phyloP scores from a whole-genome alignment of 768 basidiomycete species.

The Rhizopogon vinicolor region DNA sequence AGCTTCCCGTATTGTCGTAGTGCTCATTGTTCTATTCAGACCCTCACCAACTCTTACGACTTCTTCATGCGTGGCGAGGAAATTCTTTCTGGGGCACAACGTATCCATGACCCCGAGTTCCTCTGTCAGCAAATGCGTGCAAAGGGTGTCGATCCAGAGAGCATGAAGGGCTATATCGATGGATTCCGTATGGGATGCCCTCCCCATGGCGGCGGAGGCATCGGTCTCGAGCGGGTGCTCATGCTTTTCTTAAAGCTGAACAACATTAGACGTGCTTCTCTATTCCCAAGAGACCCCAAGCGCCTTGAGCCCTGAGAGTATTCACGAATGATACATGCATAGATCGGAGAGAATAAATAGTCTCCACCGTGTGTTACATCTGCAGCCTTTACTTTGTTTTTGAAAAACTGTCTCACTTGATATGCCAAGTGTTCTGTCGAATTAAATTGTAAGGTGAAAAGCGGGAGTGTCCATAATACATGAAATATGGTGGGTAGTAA shows the following conservation, averaged over 20 bases:
- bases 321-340: neutral
- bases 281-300: slow-evolving; percentile 98
- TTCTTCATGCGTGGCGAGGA: slow-evolving; percentile 99
- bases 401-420: slow-evolving; percentile 1
- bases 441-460: slow-evolving; percentile 18
- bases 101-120: slow-evolving; percentile 86
- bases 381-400: neutral
- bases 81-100: slow-evolving; percentile 96
- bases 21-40: slow-evolving; percentile 36
- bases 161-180: slow-evolving; percentile 90
- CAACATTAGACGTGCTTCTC: slow-evolving; percentile 87
- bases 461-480: slow-evolving; percentile 18
- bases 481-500: slow-evolving; percentile 14
- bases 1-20: neutral
- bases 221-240: slow-evolving; percentile 90
- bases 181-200: slow-evolving; percentile 93
- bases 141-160: slow-evolving; percentile 86
- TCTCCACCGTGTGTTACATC: neutral
- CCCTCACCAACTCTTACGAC: slow-evolving; percentile 96
- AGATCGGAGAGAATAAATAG: neutral
- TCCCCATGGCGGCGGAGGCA: slow-evolving; percentile 96
- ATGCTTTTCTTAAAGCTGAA: slow-evolving; percentile 98
- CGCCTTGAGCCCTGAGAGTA: slow-evolving; percentile 74
- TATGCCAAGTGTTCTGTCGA: neutral
- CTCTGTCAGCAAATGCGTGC: slow-evolving; percentile 80